A percentile compares a stretch with the other conserved stretches of the same genome.
Conservation (phyloP, 345 rosid species). For the Eucalyptus tenuipes region DNA sequence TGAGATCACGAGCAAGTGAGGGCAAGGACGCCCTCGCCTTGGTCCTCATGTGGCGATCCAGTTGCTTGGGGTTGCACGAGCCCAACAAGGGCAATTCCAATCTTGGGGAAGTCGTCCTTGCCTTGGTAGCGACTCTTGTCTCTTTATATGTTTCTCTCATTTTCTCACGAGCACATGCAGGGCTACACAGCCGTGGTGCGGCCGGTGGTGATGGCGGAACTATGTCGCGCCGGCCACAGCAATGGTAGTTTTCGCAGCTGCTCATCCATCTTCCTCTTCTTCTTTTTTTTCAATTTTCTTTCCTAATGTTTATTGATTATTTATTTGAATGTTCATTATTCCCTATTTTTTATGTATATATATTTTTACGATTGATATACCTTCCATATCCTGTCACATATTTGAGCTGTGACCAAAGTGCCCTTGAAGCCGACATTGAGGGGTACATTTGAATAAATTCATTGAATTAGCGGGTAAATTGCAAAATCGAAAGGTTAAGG, state of each 20-base stretch:
- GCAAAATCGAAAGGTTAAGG: background rate
- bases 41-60: accelerated
- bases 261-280: background rate
- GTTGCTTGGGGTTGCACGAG: background rate
- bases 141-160: background rate
- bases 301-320: background rate
- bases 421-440: background rate
- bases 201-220: too few species aligned
- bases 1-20: background rate
- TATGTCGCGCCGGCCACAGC: accelerated
- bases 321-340: background rate
- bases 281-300: background rate
- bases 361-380: background rate
- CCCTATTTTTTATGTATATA: background rate
- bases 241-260: background rate
- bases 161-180: background rate
- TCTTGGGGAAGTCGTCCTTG: background rate
- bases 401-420: background rate
- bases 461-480: background rate
- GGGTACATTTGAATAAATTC: background rate
- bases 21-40: too few species aligned
- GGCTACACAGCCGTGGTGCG: background rate
- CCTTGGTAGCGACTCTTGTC: background rate
- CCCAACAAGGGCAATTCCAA: background rate
- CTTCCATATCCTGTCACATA: background rate